Percentiles rank a stretch among this genome's conserved stretches.
Conservation (phyloP, 73 alveolate species). For the Paramecium pentaurelia region DNA sequence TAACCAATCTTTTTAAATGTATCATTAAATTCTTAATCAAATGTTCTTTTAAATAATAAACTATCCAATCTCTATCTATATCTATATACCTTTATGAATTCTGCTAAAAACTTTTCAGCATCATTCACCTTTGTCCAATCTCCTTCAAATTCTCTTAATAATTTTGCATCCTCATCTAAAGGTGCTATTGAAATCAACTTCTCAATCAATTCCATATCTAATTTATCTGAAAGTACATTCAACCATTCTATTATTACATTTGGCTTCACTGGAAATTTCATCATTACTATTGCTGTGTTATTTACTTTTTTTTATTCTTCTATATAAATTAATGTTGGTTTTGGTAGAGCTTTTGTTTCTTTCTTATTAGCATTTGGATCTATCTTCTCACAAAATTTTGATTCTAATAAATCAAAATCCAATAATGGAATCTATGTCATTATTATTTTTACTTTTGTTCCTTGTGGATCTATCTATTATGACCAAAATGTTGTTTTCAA, state of each 20-base stretch:
- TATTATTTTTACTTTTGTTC: not conserved
- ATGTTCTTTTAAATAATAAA: not conserved
- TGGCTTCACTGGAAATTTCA: slow-evolving; percentile 17
- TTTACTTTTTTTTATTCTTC: slow-evolving; percentile 22
- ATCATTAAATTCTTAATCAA: slow-evolving; percentile 32
- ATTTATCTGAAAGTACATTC: not conserved
- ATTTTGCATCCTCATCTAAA: not conserved
- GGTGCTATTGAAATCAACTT: not conserved
- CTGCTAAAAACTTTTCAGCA: slow-evolving; percentile 18
- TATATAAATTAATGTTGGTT: not conserved
- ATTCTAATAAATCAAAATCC: slow-evolving; percentile 14
- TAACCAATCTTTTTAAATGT: slow-evolving; percentile 15
- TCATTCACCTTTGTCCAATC: slow-evolving; percentile 41
- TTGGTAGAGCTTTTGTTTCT: not conserved
- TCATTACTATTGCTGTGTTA: slow-evolving; percentile 32
- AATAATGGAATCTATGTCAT: not conserved
- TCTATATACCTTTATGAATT: not conserved
- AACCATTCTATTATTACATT: not conserved
- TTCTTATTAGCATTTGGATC: slow-evolving; percentile 14
- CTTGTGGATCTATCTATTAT: not conserved
- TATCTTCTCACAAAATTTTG: not conserved
- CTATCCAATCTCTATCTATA: not conserved
- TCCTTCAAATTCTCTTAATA: slow-evolving; percentile 18
- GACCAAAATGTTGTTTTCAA: slow-evolving; percentile 38
- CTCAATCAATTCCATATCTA: not conserved